A percentile compares a stretch with the other conserved stretches of the same genome.
Evolutionary conservation across 441 rosid genomes (phyloP).

Genomic region (Corymbia calophylla): DNA sequence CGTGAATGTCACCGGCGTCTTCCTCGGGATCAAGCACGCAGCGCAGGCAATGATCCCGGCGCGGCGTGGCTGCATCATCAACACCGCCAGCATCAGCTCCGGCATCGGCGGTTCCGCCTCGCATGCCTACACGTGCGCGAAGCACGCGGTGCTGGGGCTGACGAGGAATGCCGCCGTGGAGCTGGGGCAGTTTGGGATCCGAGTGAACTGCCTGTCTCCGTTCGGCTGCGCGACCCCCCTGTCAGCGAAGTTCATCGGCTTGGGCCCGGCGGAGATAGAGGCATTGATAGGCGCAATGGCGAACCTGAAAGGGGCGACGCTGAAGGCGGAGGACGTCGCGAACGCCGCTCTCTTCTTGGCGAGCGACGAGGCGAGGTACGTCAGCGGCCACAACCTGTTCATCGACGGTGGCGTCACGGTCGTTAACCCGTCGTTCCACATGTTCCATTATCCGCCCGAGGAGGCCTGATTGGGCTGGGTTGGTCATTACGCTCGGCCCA

Average conservation of each 20-base stretch:
- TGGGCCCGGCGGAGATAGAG: background rate
- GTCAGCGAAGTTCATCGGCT: background rate
- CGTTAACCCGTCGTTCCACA: background rate
- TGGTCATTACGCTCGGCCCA: background rate
- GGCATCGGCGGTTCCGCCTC: conserved; percentile 19
- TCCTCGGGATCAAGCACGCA: conserved; percentile 40
- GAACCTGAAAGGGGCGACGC: background rate
- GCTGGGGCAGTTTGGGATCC: conserved; percentile 23
- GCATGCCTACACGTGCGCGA: conserved; percentile 25
- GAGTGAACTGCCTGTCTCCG: conserved; percentile 33
- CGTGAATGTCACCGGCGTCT: conserved; percentile 23
- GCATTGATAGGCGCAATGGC: background rate
- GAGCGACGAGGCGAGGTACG: background rate
- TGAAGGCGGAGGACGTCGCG: background rate
- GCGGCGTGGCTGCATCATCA: conserved; percentile 22
- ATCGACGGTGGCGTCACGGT: conserved; percentile 1
- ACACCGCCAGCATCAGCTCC: conserved; percentile 22
- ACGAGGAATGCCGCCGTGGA: conserved; percentile 23
- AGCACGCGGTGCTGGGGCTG: conserved; percentile 26
- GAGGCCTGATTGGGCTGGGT: background rate
- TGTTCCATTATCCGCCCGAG: background rate
- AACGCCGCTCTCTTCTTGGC: background rate
- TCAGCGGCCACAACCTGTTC: conserved; percentile 1
- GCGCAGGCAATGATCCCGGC: conserved; percentile 34
- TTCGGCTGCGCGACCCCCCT: conserved; percentile 10